Evolutionary conservation across 345 rosid species (phyloP).

Genomic region (Rubroshorea leprosula): DNA sequence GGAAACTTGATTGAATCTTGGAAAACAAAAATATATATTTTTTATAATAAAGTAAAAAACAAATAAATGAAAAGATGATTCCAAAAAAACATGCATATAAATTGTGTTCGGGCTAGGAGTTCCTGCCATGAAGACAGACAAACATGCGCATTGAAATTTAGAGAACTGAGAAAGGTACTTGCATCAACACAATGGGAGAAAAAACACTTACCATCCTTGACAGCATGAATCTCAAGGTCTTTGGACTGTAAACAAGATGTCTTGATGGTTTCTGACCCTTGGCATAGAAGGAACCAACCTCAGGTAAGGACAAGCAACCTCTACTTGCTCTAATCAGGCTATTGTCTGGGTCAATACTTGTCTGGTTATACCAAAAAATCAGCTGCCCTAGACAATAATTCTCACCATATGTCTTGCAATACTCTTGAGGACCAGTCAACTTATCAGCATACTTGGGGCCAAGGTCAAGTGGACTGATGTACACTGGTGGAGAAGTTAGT

Average conservation of each 20-base stretch:
- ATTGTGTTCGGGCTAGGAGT: too few relatives aligned
- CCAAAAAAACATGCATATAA: too few relatives aligned
- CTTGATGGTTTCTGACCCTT: conserved; percentile 76
- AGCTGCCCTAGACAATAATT: conserved; percentile 96
- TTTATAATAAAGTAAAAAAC: too few relatives aligned
- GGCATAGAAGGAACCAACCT: conserved; percentile 78
- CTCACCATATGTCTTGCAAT: conserved; percentile 81
- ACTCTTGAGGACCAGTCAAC: conserved; percentile 59
- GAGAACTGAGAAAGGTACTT: neutral
- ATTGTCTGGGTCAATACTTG: conserved; percentile 70
- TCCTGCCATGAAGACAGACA: neutral
- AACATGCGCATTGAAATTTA: neutral
- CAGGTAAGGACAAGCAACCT: conserved; percentile 92
- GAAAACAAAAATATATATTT: too few relatives aligned
- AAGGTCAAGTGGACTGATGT: conserved; percentile 87
- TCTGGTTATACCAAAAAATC: conserved; percentile 92
- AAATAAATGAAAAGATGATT: too few relatives aligned
- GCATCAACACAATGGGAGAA: neutral
- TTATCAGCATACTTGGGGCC: conserved; percentile 80
- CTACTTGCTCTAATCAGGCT: conserved; percentile 61
- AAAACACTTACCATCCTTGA: conserved; percentile 67
- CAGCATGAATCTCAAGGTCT: conserved; percentile 60
- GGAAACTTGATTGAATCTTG: too few relatives aligned
- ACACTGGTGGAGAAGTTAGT: conserved; percentile 79
- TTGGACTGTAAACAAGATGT: conserved; percentile 82